phyloP scores from a whole-genome alignment of 768 basidiomycete species.

The Arthromyces matolae region DNA sequence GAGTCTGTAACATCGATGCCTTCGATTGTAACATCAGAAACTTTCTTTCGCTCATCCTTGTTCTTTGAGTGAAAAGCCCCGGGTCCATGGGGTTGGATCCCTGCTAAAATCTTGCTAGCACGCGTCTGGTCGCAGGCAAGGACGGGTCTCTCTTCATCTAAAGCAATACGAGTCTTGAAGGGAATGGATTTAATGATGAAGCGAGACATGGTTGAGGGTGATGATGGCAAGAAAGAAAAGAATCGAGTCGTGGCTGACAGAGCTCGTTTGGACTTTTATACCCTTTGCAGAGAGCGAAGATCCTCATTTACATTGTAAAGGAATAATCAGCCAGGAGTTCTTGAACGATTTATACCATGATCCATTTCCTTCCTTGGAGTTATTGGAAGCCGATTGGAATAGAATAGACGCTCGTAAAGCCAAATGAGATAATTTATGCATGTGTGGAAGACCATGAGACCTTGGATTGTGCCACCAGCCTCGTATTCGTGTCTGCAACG shows the following conservation, averaged over 20 bases:
- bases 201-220: constrained; percentile 29
- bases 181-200: constrained; percentile 36
- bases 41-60: constrained; percentile 6
- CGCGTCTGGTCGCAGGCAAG: constrained; percentile 51
- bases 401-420: too few relatives aligned
- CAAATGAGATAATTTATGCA: too few relatives aligned
- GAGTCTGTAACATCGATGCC: constrained; percentile 58
- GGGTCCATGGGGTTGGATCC: constrained; percentile 54
- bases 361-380: too few relatives aligned
- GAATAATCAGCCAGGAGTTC: too few relatives aligned
- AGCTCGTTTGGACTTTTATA: constrained; percentile 1
- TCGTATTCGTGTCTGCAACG: too few relatives aligned
- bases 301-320: constrained; percentile 10
- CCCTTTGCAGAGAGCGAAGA: constrained; percentile 2
- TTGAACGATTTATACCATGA: too few relatives aligned
- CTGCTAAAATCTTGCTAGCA: constrained; percentile 52
- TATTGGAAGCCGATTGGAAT: too few relatives aligned
- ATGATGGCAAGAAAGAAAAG: neutral
- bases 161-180: constrained; percentile 41
- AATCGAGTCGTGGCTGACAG: too few relatives aligned
- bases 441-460: too few relatives aligned
- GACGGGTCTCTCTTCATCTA: constrained; percentile 45
- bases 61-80: constrained; percentile 27
- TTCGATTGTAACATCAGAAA: constrained; percentile 14
- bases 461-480: too few relatives aligned